Base-by-base conservation (phyloP, 1,139 yeast species). In the Pichia kudriavzevii region DNA sequence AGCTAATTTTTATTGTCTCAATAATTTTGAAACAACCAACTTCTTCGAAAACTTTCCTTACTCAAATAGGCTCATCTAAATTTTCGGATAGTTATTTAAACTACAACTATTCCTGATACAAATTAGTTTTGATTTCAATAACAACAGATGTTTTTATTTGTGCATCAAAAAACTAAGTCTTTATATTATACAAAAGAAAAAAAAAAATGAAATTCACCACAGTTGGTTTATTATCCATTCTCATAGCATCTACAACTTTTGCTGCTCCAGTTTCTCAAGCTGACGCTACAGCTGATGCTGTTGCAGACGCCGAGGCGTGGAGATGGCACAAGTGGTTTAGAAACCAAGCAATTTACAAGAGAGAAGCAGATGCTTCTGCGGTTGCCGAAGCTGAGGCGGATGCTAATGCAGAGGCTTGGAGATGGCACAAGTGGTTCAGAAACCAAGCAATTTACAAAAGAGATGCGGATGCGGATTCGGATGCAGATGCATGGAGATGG, bases 401-500 rank as follows among this genome's bases (percentile, higher is more conserved):
- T 8, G 36, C 45, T 10, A 29, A 28, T 26, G 40, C 44, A 15
- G 33, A 28, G 14, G 41, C 40, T 26, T 36, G 40, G 36, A 16
- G 22, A 10, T 39, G 30, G 34, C 33, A 28, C 26, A 28, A 21
- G n/a, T 11, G 30, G 28, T 16, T 19, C 24, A 36, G 26, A 30
- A 30, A 26, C 20, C 28, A 26, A 14, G 32, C 30, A 8, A 28
- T 37, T 25, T 30, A 34, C 30, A 37, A 34, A 23, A 33, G 40
- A 25, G 40, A 37, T 12, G 40, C 41, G 14, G 31, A 27, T 6
- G 36, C 40, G 9, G 37, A 36, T 14, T 40, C 44, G 10, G 35
- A 35, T 24, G 38, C 40, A 5, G 43, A 43, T 16, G 40, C 50
- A 4, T 37, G 38, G 38, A 30, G 31, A 20, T 40, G 36, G 38